These are phyloP conservation scores for Suillus alpinus DNA, from an alignment of 768 basidiomycete genomes.

Conservation along the genomic window DNA sequence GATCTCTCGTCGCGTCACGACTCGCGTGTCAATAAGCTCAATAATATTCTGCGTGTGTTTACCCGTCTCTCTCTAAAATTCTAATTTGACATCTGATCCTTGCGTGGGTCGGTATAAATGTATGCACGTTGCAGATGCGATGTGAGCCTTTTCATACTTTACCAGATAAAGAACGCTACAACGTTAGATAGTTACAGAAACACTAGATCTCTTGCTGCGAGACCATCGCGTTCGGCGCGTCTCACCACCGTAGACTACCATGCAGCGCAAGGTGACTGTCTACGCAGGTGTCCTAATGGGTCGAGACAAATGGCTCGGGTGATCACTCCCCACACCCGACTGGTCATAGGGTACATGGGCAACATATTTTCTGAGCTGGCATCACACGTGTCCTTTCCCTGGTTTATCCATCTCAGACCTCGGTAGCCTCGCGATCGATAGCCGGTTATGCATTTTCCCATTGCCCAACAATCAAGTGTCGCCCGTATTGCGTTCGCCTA, in stretches of 20 bases:
- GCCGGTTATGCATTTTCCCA: not conserved
- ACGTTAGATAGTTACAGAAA: too few relatives aligned
- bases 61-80: not conserved
- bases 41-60: conserved; percentile 74
- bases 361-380: not conserved
- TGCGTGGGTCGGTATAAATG: not conserved
- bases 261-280: not conserved
- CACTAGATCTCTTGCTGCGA: too few relatives aligned
- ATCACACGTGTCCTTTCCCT: not conserved
- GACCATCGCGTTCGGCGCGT: not conserved
- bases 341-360: not conserved
- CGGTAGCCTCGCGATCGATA: not conserved
- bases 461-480: not conserved
- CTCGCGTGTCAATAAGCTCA: conserved; percentile 91
- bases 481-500: not conserved
- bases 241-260: not conserved
- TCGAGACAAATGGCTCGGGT: not conserved
- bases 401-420: not conserved
- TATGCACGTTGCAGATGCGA: not conserved
- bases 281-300: not conserved
- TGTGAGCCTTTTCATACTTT: not conserved
- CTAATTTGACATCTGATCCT: not conserved
- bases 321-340: not conserved
- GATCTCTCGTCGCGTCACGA: conserved; percentile 55
- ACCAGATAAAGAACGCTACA: not conserved